A percentile compares a stretch with the other conserved stretches of the same genome.
These are phyloP conservation scores for Erigeron philadelphicus DNA, from an alignment of 140 eudicot species.

Conservation along the genomic window DNA sequence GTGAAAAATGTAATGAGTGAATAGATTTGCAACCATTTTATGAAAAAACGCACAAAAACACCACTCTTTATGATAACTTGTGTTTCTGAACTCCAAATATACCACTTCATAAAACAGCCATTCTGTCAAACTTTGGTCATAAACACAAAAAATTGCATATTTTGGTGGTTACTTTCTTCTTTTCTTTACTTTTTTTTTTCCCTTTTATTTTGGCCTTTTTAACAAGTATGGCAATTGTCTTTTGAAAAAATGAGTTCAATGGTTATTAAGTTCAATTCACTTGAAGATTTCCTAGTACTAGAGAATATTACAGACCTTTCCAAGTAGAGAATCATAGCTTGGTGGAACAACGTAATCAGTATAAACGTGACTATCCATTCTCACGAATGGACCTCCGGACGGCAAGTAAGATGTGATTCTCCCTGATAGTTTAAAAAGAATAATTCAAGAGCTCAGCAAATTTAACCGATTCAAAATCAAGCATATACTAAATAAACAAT, in stretches of 20 bases:
- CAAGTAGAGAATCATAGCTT: slow-evolving; percentile 95
- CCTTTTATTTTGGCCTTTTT: not conserved
- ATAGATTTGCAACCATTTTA: slow-evolving; percentile 8
- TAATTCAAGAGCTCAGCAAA: slow-evolving; percentile 10
- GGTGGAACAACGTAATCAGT: slow-evolving; percentile 98
- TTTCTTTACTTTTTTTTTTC: too few species aligned
- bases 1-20: not conserved
- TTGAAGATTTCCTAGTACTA: not conserved
- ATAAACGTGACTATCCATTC: slow-evolving; percentile 98
- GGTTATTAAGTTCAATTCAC: not conserved
- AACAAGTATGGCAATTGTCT: not conserved
- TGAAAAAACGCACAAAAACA: not conserved
- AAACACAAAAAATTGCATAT: not conserved
- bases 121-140: not conserved
- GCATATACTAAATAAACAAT: not conserved
- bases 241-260: slow-evolving; percentile 9
- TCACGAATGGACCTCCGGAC: slow-evolving; percentile 95
- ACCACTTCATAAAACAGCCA: not conserved
- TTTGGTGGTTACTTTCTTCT: not conserved
- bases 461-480: slow-evolving; percentile 13
- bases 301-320: slow-evolving; percentile 59
- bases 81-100: not conserved
- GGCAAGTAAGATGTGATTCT: slow-evolving; percentile 87
- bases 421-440: slow-evolving; percentile 42
- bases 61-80: not conserved